Percentiles rank a stretch among this genome's conserved stretches.
These are phyloP conservation scores for Barbatosphaeria neglecta DNA, from an alignment of 495 filamentous ascomycete species.

Conservation along the genomic window DNA sequence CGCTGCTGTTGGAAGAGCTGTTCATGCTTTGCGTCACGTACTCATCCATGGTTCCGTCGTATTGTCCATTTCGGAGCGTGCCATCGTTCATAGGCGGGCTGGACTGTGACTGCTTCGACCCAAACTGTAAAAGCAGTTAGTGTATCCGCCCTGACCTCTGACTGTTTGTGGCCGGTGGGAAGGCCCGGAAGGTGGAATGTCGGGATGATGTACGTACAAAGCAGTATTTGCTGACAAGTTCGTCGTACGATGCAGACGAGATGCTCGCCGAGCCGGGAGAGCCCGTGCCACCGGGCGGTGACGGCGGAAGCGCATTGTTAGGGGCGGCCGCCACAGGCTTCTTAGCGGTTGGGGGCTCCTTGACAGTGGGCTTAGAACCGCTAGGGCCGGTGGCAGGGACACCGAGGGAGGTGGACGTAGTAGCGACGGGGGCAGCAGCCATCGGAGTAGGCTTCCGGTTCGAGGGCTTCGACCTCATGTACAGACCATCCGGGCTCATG, in stretches of 20 bases:
- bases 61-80: constrained; percentile 13
- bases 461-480: constrained; percentile 43
- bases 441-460: constrained; percentile 18
- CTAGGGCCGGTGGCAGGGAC: constrained; percentile 5
- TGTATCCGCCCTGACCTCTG: background rate
- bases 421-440: constrained; percentile 5
- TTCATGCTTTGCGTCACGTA: constrained; percentile 10
- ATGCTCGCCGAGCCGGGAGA: constrained; percentile 34
- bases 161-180: background rate
- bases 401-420: constrained; percentile 1
- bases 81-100: constrained; percentile 24
- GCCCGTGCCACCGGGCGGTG: constrained; percentile 9
- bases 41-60: constrained; percentile 20
- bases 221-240: constrained; percentile 95
- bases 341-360: no score
- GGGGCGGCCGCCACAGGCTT: constrained; percentile 7
- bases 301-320: background rate
- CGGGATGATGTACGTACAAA: constrained; percentile 73
- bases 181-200: constrained; percentile 2
- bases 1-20: constrained; percentile 21
- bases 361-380: no score
- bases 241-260: constrained; percentile 78
- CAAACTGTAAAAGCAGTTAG: constrained; percentile 21
- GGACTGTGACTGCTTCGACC: constrained; percentile 28
- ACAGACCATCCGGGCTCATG: constrained; percentile 36